These are phyloP conservation scores for Phascolomyces articulosus DNA, from an alignment of 371 early-diverging fungal genomes.

Conservation along the genomic window DNA sequence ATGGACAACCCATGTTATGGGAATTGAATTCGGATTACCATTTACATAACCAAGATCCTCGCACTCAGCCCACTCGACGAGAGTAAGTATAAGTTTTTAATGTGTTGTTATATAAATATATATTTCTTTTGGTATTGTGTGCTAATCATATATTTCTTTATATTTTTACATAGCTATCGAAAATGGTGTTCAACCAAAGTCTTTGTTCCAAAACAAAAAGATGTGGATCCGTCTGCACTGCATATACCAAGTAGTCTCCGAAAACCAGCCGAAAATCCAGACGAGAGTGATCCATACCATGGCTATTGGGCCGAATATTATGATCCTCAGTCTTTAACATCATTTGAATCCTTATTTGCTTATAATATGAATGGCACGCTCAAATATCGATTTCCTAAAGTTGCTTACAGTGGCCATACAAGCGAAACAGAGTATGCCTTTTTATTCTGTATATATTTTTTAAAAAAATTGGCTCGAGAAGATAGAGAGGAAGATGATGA, in stretches of 20 bases:
- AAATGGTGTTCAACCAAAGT: conserved; percentile 63
- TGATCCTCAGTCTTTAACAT: conserved; percentile 71
- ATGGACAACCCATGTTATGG: conserved; percentile 77
- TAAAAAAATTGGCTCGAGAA: too few species aligned
- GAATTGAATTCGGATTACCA: conserved; percentile 82
- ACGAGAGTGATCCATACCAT: conserved; percentile 43
- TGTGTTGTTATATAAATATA: neutral
- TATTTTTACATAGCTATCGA: conserved; percentile 52
- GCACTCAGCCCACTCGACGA: conserved; percentile 51
- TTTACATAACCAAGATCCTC: conserved; percentile 72
- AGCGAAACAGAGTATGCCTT: conserved; percentile 21
- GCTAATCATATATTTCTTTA: neutral
- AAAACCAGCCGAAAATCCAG: conserved; percentile 28
- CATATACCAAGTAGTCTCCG: conserved; percentile 32
- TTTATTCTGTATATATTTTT: neutral
- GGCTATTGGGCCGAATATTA: conserved; percentile 85
- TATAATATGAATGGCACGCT: conserved; percentile 86
- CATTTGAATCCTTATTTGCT: conserved; percentile 76
- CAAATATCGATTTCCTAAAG: conserved; percentile 55
- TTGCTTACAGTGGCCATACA: neutral
- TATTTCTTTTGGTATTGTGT: neutral
- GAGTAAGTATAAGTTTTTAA: conserved; percentile 29
- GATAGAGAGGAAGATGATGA: too few species aligned
- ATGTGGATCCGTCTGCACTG: conserved; percentile 22
- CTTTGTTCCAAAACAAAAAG: conserved; percentile 31